Conservation (phyloP, 148 eudicot genomes). For the Rhododendron griersonianum region DNA sequence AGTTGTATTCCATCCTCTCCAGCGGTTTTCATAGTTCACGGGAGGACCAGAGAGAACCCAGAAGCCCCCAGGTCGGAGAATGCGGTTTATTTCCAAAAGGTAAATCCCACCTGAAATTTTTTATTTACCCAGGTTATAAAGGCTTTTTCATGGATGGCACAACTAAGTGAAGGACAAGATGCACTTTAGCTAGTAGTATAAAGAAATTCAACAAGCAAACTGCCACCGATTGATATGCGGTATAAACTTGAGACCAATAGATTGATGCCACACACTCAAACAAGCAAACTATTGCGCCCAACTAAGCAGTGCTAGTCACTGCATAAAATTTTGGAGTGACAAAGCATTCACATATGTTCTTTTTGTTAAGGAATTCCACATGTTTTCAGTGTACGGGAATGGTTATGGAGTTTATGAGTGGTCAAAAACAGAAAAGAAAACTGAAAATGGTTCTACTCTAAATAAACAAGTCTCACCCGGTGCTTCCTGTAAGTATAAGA, state of each 20-base stretch:
- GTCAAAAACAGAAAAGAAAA: not conserved
- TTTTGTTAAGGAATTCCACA: not conserved
- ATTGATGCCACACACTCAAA: not conserved
- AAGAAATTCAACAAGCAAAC: not conserved
- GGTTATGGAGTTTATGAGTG: not conserved
- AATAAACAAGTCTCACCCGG: not conserved
- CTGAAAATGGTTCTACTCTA: not conserved
- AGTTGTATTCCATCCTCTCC: slow-evolving; percentile 89
- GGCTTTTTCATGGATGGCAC: not conserved
- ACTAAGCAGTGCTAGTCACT: not conserved
- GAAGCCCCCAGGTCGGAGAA: slow-evolving; percentile 84
- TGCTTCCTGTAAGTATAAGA: not conserved
- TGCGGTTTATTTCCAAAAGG: slow-evolving; percentile 78
- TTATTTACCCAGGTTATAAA: not conserved
- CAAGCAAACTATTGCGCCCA: not conserved
- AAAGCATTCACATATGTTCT: not conserved
- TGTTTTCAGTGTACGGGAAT: not conserved
- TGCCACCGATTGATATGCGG: not conserved
- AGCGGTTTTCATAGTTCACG: slow-evolving; percentile 62
- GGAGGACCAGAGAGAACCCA: slow-evolving; percentile 98
- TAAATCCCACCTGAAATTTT: slow-evolving; percentile 65
- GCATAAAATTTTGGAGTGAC: not conserved
- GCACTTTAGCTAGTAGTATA: not conserved
- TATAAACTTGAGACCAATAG: not conserved
- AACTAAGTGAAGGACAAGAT: not conserved